phyloP scores from a whole-genome alignment of 2,329 filamentous ascomycete species.

The Alternaria ethzedia region DNA sequence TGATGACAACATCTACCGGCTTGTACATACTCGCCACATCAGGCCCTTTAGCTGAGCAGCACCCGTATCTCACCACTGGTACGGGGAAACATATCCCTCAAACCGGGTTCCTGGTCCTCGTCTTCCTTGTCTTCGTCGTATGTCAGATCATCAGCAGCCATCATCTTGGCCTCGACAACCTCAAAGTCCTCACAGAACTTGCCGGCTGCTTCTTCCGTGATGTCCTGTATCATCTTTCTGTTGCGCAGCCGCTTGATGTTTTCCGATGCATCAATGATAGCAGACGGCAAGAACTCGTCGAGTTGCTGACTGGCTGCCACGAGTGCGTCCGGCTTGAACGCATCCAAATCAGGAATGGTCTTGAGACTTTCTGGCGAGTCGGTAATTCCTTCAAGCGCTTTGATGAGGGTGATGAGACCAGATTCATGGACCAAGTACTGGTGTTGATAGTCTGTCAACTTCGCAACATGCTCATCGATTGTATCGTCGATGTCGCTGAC shows the following conservation, averaged over 20 bases:
- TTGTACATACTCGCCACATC: not conserved
- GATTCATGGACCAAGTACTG: constrained; percentile 76
- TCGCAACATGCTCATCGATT: constrained; percentile 62
- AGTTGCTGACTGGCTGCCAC: constrained; percentile 73
- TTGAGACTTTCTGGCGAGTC: constrained; percentile 59
- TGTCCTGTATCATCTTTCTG: constrained; percentile 71
- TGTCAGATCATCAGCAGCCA: constrained; percentile 63
- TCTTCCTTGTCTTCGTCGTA: constrained; percentile 44
- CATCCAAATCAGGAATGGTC: constrained; percentile 60
- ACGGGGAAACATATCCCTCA: constrained; percentile 67
- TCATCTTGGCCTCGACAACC: constrained; percentile 66
- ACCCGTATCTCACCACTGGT: constrained; percentile 70
- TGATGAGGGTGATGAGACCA: constrained; percentile 70
- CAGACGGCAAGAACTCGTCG: constrained; percentile 90
- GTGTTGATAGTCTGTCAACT: constrained; percentile 72
- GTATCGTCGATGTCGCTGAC: constrained; percentile 62
- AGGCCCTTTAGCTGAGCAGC: constrained; percentile 59
- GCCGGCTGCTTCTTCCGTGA: constrained; percentile 83
- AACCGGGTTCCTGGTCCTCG: constrained; percentile 45
- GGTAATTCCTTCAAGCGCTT: constrained; percentile 58
- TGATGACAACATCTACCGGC: not conserved
- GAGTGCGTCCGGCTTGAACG: constrained; percentile 68
- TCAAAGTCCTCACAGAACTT: constrained; percentile 87
- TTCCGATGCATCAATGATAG: constrained; percentile 88
- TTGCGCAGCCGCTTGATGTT: constrained; percentile 78